These are phyloP conservation scores for Barbatosphaeria neglecta DNA, from an alignment of 495 filamentous ascomycete species.

Conservation along the genomic window DNA sequence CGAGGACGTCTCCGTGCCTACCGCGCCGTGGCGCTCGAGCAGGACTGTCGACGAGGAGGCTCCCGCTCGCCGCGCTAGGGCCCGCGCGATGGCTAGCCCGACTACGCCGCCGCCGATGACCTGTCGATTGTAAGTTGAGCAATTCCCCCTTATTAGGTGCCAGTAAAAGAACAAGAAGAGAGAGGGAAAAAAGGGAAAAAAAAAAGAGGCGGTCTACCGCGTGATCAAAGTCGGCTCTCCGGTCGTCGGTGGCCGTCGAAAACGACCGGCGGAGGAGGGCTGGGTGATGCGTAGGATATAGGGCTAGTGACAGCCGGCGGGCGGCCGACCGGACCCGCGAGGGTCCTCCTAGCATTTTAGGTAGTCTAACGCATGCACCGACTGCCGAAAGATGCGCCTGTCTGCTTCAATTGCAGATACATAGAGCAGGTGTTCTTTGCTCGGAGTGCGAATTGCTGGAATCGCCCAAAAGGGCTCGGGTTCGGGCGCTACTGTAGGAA, in stretches of 20 bases:
- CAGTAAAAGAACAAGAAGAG: no score
- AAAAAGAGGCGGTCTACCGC: no score
- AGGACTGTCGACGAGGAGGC: slow-evolving; percentile 50
- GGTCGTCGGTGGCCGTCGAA: no score
- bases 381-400: background rate
- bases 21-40: slow-evolving; percentile 63
- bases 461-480: no score
- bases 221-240: slow-evolving; percentile 67
- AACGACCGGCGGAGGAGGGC: no score
- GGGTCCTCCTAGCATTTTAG: background rate
- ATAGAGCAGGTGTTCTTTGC: no score
- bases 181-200: no score
- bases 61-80: slow-evolving; percentile 39
- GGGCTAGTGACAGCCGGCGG: no score
- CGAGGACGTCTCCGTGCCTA: slow-evolving; percentile 85
- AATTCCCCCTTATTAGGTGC: no score
- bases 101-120: slow-evolving; percentile 87
- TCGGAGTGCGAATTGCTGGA: no score
- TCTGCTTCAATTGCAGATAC: background rate
- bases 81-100: slow-evolving; percentile 75
- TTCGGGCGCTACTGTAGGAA: no score
- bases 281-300: no score
- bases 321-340: background rate
- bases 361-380: background rate
- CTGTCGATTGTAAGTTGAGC: slow-evolving; percentile 30